Evolutionary conservation across 192 early-diverging fungal genomes (phyloP).

Genomic region (Coemansia sp.): DNA sequence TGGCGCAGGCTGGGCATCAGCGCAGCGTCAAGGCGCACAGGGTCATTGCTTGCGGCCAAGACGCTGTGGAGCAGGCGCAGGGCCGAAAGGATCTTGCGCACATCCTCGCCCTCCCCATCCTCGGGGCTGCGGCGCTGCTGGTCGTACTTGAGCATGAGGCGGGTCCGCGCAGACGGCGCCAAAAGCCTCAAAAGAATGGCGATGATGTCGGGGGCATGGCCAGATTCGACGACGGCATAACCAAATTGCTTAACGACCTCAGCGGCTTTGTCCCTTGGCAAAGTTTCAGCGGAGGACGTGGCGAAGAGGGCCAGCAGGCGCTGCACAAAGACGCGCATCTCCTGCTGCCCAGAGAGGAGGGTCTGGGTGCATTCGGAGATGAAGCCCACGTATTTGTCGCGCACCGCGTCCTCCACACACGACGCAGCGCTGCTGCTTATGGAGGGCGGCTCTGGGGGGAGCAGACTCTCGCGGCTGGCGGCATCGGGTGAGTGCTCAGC

Average conservation of each 20-base stretch:
- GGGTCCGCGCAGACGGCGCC: constrained; percentile 20
- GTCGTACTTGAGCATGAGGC: constrained; percentile 23
- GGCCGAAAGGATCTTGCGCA: constrained; percentile 22
- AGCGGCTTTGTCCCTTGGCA: too few relatives aligned
- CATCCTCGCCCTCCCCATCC: constrained; percentile 4
- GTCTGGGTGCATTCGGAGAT: constrained; percentile 25
- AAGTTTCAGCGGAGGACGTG: too few relatives aligned
- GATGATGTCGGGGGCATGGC: constrained; percentile 12
- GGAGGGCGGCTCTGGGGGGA: background rate
- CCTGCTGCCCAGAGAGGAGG: background rate
- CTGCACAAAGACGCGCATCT: constrained; percentile 21
- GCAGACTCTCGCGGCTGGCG: constrained; percentile 3
- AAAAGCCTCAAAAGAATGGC: constrained; percentile 28
- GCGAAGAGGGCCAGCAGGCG: constrained; percentile 11
- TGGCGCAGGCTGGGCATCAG: constrained; percentile 28
- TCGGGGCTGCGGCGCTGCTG: too few relatives aligned
- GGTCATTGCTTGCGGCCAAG: constrained; percentile 10
- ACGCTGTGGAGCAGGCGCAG: constrained; percentile 37
- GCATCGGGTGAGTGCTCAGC: background rate
- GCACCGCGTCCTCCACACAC: background rate
- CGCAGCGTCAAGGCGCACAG: constrained; percentile 13
- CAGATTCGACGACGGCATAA: constrained; percentile 26
- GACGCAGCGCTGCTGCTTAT: background rate
- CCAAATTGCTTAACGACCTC: constrained; percentile 30
- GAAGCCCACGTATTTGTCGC: constrained; percentile 26